Percentiles rank a stretch among this genome's conserved stretches.
phyloP scores from a whole-genome alignment of 2,329 filamentous ascomycete genomes.

The Alternaria burnsii region DNA sequence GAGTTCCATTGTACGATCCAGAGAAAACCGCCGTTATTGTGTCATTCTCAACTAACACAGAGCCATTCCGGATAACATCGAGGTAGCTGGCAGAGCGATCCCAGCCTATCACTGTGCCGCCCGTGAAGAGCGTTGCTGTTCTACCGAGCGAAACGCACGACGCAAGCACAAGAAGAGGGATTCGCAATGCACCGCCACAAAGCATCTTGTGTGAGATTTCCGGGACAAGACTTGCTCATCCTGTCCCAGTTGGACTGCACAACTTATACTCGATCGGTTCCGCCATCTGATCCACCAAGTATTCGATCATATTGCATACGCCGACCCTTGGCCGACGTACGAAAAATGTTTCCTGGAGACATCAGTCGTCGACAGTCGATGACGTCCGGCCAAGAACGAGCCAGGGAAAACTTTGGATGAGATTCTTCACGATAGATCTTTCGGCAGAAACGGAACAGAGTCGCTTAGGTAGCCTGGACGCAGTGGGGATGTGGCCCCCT shows the following conservation, averaged over 20 bases:
- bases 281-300: neutral
- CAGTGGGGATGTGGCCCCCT: neutral
- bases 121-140: slow-evolving; percentile 16
- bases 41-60: slow-evolving; percentile 53
- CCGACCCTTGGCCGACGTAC: slow-evolving; percentile 5
- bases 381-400: slow-evolving; percentile 12
- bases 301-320: slow-evolving; percentile 3
- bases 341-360: neutral
- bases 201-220: slow-evolving; percentile 4
- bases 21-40: slow-evolving; percentile 37
- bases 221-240: neutral
- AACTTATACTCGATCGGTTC: slow-evolving; percentile 7
- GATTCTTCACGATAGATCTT: neutral
- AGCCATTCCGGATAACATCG: slow-evolving; percentile 53
- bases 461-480: neutral
- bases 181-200: neutral
- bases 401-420: neutral
- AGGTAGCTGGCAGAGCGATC: slow-evolving; percentile 48
- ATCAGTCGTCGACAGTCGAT: neutral
- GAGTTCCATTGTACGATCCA: slow-evolving; percentile 29
- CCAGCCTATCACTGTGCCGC: slow-evolving; percentile 56
- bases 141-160: slow-evolving; percentile 1
- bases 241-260: neutral
- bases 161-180: slow-evolving; percentile 8
- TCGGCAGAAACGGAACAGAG: neutral